A percentile compares a stretch with the other conserved stretches of the same genome.
Conservation (phyloP, 257 asterid genomes). For the Penstemon davidsonii region DNA sequence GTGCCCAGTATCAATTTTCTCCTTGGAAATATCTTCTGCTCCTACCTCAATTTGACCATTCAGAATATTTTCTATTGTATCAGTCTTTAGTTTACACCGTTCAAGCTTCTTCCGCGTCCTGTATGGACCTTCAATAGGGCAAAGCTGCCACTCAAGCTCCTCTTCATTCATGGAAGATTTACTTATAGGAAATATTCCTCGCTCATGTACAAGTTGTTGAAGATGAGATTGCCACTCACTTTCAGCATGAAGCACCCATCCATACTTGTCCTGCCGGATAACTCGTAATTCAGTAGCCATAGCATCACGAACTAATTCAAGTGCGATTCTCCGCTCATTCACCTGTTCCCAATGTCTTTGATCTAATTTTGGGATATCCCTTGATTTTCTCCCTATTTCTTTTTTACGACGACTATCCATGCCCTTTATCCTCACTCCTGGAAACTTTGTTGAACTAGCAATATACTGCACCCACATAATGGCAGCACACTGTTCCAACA, state of each 20-base stretch:
- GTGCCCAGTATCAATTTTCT: slow-evolving; percentile 57
- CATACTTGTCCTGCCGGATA: slow-evolving; percentile 96
- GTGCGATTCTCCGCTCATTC: slow-evolving; percentile 90
- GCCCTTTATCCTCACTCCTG: slow-evolving; percentile 89
- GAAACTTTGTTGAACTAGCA: slow-evolving; percentile 89
- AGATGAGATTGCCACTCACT: slow-evolving; percentile 98
- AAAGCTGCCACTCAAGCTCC: slow-evolving; percentile 91
- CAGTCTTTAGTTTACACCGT: slow-evolving; percentile 71
- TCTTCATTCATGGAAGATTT: slow-evolving; percentile 60
- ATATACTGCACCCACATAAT: slow-evolving; percentile 97
- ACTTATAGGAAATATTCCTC: slow-evolving; percentile 79
- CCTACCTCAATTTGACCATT: slow-evolving; percentile 59
- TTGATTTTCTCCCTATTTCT: slow-evolving; percentile 75
- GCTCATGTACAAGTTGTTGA: slow-evolving; percentile 94
- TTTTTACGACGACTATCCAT: slow-evolving; percentile 95
- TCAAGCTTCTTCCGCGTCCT: slow-evolving; percentile 97
- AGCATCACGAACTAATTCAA: slow-evolving; percentile 90
- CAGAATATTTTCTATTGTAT: slow-evolving; percentile 69
- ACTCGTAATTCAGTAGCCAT: slow-evolving; percentile 97
- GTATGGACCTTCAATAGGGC: slow-evolving; percentile 99
- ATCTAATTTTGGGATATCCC: slow-evolving; percentile 67
- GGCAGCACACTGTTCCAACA: slow-evolving; percentile 87
- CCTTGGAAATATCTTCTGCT: slow-evolving; percentile 62
- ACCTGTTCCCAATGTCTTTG: slow-evolving; percentile 95
- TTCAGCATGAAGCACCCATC: slow-evolving; percentile 99